A percentile compares a stretch with the other conserved stretches of the same genome.
Conservation (phyloP, 176 grass and related monocot genomes). For the Elymus sibiricus region DNA sequence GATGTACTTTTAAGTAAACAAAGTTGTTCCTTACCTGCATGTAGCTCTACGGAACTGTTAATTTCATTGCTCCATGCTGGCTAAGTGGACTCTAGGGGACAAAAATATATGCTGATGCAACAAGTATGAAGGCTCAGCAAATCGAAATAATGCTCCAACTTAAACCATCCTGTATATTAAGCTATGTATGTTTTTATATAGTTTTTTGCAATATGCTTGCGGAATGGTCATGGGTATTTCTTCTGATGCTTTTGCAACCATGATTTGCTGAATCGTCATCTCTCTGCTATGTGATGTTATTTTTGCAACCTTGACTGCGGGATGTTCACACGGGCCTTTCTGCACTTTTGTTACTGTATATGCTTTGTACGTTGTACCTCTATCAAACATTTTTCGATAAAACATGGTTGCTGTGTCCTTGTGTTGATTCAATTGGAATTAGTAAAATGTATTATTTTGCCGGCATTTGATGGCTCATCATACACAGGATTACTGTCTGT, state of each 20-base stretch:
- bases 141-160: not conserved
- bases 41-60: not conserved
- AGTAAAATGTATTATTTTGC: not conserved
- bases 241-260: not conserved
- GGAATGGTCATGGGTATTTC: not conserved
- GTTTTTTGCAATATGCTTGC: not conserved
- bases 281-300: not conserved
- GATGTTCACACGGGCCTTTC: too few species aligned
- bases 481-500: too few species aligned
- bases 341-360: not conserved
- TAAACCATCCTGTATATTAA: not conserved
- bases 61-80: not conserved
- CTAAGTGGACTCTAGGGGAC: not conserved
- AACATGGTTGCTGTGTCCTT: too few species aligned
- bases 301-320: not conserved
- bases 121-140: conserved; percentile 3
- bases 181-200: not conserved
- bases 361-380: not conserved
- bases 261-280: not conserved
- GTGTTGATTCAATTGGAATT: not conserved
- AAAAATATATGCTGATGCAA: not conserved
- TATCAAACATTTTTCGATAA: too few species aligned
- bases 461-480: not conserved
- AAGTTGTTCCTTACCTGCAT: too few species aligned
- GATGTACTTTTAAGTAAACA: too few species aligned